Base-by-base conservation (phyloP, 768 basidiomycete species). In the Pilatotrama ljubarskyi region DNA sequence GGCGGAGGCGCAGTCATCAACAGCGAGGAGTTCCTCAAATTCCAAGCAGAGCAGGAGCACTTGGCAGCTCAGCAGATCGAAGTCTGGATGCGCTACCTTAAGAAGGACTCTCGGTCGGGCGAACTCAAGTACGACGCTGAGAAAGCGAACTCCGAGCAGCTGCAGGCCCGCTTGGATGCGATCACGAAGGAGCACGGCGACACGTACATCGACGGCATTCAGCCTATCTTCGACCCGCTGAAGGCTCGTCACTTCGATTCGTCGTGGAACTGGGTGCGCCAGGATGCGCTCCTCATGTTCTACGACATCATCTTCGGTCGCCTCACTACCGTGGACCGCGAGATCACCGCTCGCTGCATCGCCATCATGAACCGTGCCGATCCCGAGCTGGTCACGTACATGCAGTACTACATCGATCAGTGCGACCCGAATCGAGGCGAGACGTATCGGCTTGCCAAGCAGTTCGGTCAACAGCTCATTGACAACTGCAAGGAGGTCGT, bases 251-350 rank as follows among this genome's bases (percentile, higher is more conserved):
- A 90, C 71, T 98, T 99, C 80, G 95, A 98, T 72, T 98, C 96
- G 2, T 94, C 91, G 6, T 99, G 96, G 97, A 99, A 99, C 72
- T 99, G 97, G 97, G 96, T 90, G 44, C 88, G 96, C 61, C 97
- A 99, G 77, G 95, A 97, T 62, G 93, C 95, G 15, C 80, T 98
- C 25, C 78, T 93, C 60, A 95, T 99, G 93, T 98, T 88, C 78
- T 98, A 95, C 75, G 96, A 98, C 73, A 97, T 99, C 76, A 94
- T 99, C 67, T 94, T 95, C 66, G 97, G 97, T 48, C 87, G 90
- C 44, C 84, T 97, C 55, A 95, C 89, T 22, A 94, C 93, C 17
- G 91, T 98, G 64, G 95, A 98, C 70, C 90, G 94, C 52, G 94
- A 96, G 72, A 94, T 95, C 74, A 97, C 97, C 13, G 93, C 95